Evolutionary conservation across 2,329 filamentous ascomycete species (phyloP), one percentile per base, ranked within the genome.

Genomic region (Colletotrichum siamense): DNA sequence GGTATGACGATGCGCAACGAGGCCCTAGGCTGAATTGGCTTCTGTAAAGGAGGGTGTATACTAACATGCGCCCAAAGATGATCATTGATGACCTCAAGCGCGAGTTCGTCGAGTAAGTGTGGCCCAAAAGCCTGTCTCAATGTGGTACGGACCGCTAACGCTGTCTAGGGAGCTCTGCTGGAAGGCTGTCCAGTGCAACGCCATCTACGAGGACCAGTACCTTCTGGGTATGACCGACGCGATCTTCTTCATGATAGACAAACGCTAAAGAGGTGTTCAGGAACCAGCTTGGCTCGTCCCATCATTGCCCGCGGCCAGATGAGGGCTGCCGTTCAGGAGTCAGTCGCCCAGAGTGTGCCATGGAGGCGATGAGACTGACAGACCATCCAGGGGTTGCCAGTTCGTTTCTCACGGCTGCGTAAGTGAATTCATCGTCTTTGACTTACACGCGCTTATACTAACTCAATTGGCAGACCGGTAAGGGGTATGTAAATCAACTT

Each of bases 301-400:
- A 89, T 94, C 81, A 93, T 94, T 79, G 92, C 92, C 73, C 88
- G 92, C 71, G 90, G 89, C 69, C 90, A 92, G 85, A 92, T 93
- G 81, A 85, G 86, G 59, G 65, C 68, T 55, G 75, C 69, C 24
- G 28, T 24, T 55, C 63, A 65, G 67, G 32, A 49, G 52, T 49
- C 36, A 28, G 28, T 62, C 8, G 18, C 26, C 32, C n/a, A 28
- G 59, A 18, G 39, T n/a, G 34, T 68, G 36, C 13, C 30, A 18
- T 34, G 55, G 24, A 9, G 12, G 3, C 24, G 22, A 30, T 22
- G 15, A 12, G 15, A 36, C 72, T 74, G 59, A 74, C 62, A 28
- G 34, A 18, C 15, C 2, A 3, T 34, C 4, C 16, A 24, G 22
- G 24, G 83, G 84, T 73, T 88, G 86, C 78, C 66, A 82, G 78